Evolutionary conservation across 2,329 filamentous ascomycete species (phyloP), one percentile per base, ranked within the genome.

Genomic region (Colletotrichum tabaci): DNA sequence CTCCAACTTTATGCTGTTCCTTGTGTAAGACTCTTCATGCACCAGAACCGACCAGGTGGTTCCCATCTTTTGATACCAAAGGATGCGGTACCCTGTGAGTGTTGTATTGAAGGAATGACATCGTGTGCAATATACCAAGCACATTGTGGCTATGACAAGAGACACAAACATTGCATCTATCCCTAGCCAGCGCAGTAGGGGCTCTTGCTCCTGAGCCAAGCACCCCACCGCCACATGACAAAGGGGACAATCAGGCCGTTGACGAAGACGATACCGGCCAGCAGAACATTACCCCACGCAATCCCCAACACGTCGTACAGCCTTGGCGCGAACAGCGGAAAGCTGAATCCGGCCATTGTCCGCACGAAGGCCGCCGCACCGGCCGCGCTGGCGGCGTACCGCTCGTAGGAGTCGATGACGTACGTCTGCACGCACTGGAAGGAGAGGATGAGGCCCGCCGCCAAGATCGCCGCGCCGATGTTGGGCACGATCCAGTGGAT

Each of bases 371-470:
- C 87, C 15, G 87, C 87, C 0, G 73, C 73, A 1, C 72, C 72
- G 13, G 72, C 69, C 0, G 73, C 73, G 40, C 73, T 74, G 18
- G 73, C 73, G 1, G 72, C 67, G 49, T 74, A 74, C 3, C 72
- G 30, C 52, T 73, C 73, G 58, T 74, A 74, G 9, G 73, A 72
- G 61, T 74, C 72, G 16, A 74, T 85, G 2, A 90, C 82, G 66
- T 91, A 91, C 0, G 88, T 88, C 74, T 89, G 87, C 44, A 87
- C 85, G 30, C 87, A 87, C 77, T 88, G 87, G 73, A 90, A 92
- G 0, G 85, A 82, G 0, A 88, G 82, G 57, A 90, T 87, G 64
- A 88, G 85, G 0, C 89, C 89, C 0, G 85, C 79, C 0, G 88
- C 74, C 21, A 83, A 79, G 0, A 82, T 76, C 0, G 75, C 80